Evolutionary conservation across 495 filamentous ascomycete species (phyloP), one percentile per base, ranked within the genome.

Genomic region (Cercophora newfieldiana): DNA sequence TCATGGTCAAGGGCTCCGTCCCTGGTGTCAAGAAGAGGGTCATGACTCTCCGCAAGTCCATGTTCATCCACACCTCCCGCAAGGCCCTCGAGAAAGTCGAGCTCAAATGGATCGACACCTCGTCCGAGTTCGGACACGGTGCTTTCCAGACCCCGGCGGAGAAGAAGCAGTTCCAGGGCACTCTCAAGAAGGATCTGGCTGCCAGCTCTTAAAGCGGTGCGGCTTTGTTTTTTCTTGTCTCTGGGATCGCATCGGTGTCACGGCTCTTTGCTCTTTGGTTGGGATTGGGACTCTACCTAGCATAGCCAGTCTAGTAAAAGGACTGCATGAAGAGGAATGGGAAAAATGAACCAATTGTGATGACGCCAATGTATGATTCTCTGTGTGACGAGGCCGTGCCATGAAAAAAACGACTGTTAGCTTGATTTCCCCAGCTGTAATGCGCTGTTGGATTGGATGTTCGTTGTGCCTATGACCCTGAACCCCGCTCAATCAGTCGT

Each of bases 51-150:
- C 91, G 96, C 78, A 99, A 99, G 87, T 97, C 96, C 58, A 95
- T 99, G 86, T 99, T 96, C 89, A 88, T 85, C 68, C 96, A 99
- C 88, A 97, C 94, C 65, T 96, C 89, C 76, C 85, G 96, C 76
- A 91, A 90, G 79, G 91, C 96, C 47, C 85, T 96, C 78, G 96
- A 99, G 90, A 98, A 98, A 90, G 90, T 97, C 77, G 94, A 97
- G 68, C 90, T 99, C 83, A 99, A 99, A 85, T 99, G 96, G 96
- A 98, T 99, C 88, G 96, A 99, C 77, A 99, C 96, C 71, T 97
- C 93, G 54, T 97, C 93, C 83, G 96, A 99, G 88, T 99, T 98
- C 85, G 96, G 96, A 81, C 96, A 99, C 85, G 96, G 96, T 88
- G 95, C 91, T 78, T 99, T 96, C 91, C 96, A 99, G 86, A 98